Base-by-base conservation (phyloP, 495 filamentous ascomycete genomes). In the Trichoderma orchidacearum region DNA sequence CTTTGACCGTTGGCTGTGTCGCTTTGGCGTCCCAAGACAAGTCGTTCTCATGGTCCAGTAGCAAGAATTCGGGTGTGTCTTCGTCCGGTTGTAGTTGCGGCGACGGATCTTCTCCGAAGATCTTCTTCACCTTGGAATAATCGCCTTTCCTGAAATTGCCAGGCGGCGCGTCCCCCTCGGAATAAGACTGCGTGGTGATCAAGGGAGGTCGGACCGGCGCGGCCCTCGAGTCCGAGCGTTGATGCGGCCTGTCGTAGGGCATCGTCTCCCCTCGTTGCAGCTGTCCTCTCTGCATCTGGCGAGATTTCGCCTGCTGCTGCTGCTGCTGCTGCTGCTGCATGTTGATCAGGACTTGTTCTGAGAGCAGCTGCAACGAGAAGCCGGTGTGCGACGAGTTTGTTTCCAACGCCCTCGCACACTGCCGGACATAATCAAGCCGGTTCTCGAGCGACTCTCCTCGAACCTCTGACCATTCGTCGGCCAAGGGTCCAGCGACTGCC, bases 371-470 rank as follows among this genome's bases (percentile, higher is more conserved):
- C 15, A 94, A 76, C 13, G 89, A 91, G 64, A 91, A 94, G 36
- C 85, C 83, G 58, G 96, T 81, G 59, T 95, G 90, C 0, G 87
- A 89, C 15, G 89, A 87, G 60, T 84, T 88, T 27, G 83, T 87
- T 61, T 96, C 91, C 31, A 98, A 72, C 32, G 94, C 84, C 60
- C 84, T 80, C 5, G 84, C 80, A 57, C 89, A 85, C 28, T 78
- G 74, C 41, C 85, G 78, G 54, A 96, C 85, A 56, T 84, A 82
- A 60, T 85, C 87, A 32, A 98, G 65, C 34, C 92, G 82, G 58
- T 90, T 88, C 59, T 96, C 92, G n/a, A 98, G 75, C 15, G 91
- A 87, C 63, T 92, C 88, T 3, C 90, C 89, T n/a, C 91, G 82
- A 12, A 87, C 72, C 62, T 94, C 90, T 21, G 90, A 81, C 93